Percentiles rank a stretch among this genome's conserved stretches.
Evolutionary conservation across 2,329 filamentous ascomycete genomes (phyloP).

Genomic region (Diaporthe vexans): DNA sequence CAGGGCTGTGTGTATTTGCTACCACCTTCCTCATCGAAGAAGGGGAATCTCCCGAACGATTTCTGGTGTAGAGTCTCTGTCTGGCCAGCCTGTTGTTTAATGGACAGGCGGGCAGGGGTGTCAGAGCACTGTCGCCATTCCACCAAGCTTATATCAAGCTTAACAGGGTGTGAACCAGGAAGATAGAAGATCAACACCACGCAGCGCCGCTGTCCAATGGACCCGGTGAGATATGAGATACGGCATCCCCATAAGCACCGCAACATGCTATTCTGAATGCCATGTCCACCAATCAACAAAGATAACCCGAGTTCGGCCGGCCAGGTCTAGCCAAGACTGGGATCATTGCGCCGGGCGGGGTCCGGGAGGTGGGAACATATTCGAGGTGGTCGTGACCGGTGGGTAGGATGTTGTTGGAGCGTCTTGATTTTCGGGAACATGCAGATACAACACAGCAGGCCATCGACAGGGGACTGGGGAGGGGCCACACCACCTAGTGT

Average conservation of each 20-base stretch:
- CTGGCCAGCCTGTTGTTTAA: not conserved
- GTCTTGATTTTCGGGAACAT: not conserved
- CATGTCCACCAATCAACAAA: constrained; percentile 26
- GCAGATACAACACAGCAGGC: constrained; percentile 6
- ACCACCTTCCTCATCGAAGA: constrained; percentile 37
- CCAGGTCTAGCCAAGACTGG: constrained; percentile 29
- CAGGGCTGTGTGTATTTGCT: not conserved
- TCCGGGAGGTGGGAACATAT: constrained; percentile 17
- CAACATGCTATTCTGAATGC: not conserved
- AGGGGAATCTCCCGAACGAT: no score
- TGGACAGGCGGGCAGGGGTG: constrained; percentile 1
- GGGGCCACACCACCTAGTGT: constrained; percentile 17
- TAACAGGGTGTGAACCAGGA: constrained; percentile 15
- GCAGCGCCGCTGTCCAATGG: constrained; percentile 13
- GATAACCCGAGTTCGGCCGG: not conserved
- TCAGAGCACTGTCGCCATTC: not conserved
- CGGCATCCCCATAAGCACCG: constrained; percentile 5
- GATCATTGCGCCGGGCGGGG: constrained; percentile 11
- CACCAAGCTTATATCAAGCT: constrained; percentile 32
- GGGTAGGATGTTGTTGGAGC: not conserved
- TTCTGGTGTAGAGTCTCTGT: not conserved
- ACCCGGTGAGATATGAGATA: constrained; percentile 17
- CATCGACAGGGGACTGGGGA: constrained; percentile 12
- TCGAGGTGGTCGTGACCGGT: constrained; percentile 7
- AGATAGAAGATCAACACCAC: constrained; percentile 17